These are phyloP conservation scores for Boletellus deceptivus DNA, from an alignment of 1,284 basidiomycete species.

Conservation along the genomic window DNA sequence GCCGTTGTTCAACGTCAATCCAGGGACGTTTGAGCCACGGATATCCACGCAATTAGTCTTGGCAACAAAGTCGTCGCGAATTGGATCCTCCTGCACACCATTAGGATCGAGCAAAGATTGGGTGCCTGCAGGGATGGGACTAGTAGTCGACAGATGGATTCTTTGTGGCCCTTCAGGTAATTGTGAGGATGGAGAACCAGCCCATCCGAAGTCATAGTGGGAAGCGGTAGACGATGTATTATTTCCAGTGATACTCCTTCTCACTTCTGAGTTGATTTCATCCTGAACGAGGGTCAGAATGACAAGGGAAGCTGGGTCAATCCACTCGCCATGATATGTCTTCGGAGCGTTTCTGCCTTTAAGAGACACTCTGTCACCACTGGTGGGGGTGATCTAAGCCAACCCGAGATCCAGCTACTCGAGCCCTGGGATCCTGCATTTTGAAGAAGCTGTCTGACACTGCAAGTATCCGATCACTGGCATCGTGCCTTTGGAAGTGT, in stretches of 20 bases:
- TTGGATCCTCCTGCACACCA: too few species aligned
- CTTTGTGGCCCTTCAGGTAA: too few species aligned
- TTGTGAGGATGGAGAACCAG: too few species aligned
- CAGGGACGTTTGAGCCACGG: not conserved
- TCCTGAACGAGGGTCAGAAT: slow-evolving; percentile 4
- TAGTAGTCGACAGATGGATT: too few species aligned
- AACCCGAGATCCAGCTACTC: not conserved
- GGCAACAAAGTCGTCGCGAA: not conserved
- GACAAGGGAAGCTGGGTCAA: too few species aligned
- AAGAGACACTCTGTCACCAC: not conserved
- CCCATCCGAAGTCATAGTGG: too few species aligned
- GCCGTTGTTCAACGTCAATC: slow-evolving; percentile 16
- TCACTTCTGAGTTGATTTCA: slow-evolving; percentile 4
- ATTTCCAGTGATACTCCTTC: not conserved
- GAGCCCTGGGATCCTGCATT: not conserved
- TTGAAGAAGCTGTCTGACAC: slow-evolving; percentile 10
- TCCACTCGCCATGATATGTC: slow-evolving; percentile 7
- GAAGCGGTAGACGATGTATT: not conserved
- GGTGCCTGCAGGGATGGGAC: too few species aligned
- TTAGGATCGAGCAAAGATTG: too few species aligned
- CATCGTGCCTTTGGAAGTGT: not conserved
- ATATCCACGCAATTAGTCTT: slow-evolving; percentile 13
- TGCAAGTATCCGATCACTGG: slow-evolving; percentile 1
- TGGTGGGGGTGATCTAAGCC: slow-evolving; percentile 7
- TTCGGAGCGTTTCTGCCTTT: slow-evolving; percentile 5